phyloP scores from a whole-genome alignment of 805 yeast genomes.

The Candida orba region DNA sequence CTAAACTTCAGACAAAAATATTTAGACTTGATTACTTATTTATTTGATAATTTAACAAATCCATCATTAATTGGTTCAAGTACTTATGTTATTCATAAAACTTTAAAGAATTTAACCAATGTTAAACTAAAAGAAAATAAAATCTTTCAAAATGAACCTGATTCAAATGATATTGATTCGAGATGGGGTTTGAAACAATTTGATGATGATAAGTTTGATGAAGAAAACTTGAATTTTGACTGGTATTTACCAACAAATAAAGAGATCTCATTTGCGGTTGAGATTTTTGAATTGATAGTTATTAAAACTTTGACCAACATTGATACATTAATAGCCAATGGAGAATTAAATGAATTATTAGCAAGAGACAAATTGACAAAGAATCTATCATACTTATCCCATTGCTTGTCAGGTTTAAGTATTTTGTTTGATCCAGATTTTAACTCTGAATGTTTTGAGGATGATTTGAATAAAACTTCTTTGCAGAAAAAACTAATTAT shows the following conservation, averaged over 20 bases:
- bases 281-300: constrained; percentile 45
- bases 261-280: constrained; percentile 56
- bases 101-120: constrained; percentile 55
- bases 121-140: constrained; percentile 52
- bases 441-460: constrained; percentile 22
- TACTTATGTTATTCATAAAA: constrained; percentile 59
- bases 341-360: constrained; percentile 19
- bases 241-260: constrained; percentile 69
- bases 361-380: constrained; percentile 47
- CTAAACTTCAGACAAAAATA: constrained; percentile 40
- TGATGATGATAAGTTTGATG: constrained; percentile 40
- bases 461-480: constrained; percentile 7
- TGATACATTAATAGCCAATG: constrained; percentile 25
- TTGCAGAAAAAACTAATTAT: constrained; percentile 25
- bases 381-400: constrained; percentile 49
- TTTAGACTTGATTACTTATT: constrained; percentile 26
- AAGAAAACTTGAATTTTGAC: constrained; percentile 43
- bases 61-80: constrained; percentile 56
- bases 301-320: constrained; percentile 38
- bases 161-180: constrained; percentile 29
- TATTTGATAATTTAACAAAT: constrained; percentile 27
- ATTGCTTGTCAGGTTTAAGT: constrained; percentile 62
- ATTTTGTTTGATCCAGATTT: constrained; percentile 68
- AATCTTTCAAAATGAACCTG: constrained; percentile 40
- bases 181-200: constrained; percentile 77